Base-by-base conservation (phyloP, 208 protist species). In the Acanthamoeba divionensis region DNA sequence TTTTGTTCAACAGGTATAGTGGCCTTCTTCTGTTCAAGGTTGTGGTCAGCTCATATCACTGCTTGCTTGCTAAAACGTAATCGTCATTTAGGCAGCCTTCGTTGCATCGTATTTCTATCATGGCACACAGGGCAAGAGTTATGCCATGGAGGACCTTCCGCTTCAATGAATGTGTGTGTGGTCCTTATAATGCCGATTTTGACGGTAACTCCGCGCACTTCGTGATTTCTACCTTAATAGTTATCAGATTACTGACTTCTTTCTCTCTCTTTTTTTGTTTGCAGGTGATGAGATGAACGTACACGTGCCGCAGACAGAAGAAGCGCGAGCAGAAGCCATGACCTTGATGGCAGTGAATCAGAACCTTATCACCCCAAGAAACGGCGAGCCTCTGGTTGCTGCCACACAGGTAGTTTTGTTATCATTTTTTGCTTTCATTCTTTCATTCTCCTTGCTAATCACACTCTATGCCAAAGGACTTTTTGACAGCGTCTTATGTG, bases 1-100 rank as follows among this genome's bases (percentile, higher is more conserved):
- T 99, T 54, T 92, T 99, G 26, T 99, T 99, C 95, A 99, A 99
- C 93, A 95, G 99, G n/a, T n/a, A n/a, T n/a, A n/a, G n/a, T n/a
- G n/a, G n/a, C n/a, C n/a, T n/a, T n/a, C n/a, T n/a, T n/a, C n/a
- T n/a, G n/a, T n/a, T n/a, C n/a, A n/a, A n/a, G n/a, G n/a, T n/a
- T n/a, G n/a, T n/a, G n/a, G n/a, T n/a, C n/a, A n/a, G n/a, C n/a
- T n/a, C n/a, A n/a, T n/a, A n/a, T n/a, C n/a, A n/a, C n/a, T n/a
- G n/a, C n/a, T n/a, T n/a, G n/a, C n/a, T n/a, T n/a, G n/a, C n/a
- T n/a, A n/a, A n/a, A n/a, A n/a, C n/a, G n/a, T n/a, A n/a, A n/a
- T n/a, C n/a, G n/a, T n/a, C n/a, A n/a, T n/a, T n/a, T n/a, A n/a
- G n/a, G 26, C 99, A 99, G 94, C 99, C 99, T 4, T 99, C 99